phyloP scores from a whole-genome alignment of 768 basidiomycete genomes.

The Termitomyces titanicus region DNA sequence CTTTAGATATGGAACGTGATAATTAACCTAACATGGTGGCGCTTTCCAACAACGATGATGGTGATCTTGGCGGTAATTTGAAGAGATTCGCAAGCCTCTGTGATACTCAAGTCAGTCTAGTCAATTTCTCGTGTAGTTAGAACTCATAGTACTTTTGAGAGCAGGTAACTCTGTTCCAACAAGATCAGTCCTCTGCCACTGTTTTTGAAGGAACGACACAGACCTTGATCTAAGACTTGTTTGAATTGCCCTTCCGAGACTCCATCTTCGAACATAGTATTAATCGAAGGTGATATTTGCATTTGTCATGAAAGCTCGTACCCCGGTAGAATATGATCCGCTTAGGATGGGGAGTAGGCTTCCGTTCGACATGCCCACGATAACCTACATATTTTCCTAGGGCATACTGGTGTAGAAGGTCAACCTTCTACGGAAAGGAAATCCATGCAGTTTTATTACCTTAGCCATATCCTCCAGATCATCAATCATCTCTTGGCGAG shows the following conservation, averaged over 20 bases:
- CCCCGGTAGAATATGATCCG: constrained; percentile 78
- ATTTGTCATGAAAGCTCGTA: constrained; percentile 20
- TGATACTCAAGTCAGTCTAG: constrained; percentile 7
- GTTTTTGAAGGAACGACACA: constrained; percentile 3
- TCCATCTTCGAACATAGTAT: constrained; percentile 38
- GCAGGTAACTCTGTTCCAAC: constrained; percentile 40
- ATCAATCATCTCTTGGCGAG: constrained; percentile 74
- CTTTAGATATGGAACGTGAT: constrained; percentile 8
- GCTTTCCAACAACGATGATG: constrained; percentile 67
- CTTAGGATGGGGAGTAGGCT: constrained; percentile 44
- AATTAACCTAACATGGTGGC: constrained; percentile 44
- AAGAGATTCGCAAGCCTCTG: constrained; percentile 53
- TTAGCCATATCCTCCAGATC: constrained; percentile 64
- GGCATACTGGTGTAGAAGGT: constrained; percentile 36
- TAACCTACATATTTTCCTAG: constrained; percentile 58
- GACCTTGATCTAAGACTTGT: constrained; percentile 52
- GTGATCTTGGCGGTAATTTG: constrained; percentile 58
- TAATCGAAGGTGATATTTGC: background rate
- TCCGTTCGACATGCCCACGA: constrained; percentile 50
- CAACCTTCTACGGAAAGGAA: background rate
- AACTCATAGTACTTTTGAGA: constrained; percentile 39
- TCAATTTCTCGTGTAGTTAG: background rate
- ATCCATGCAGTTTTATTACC: constrained; percentile 28
- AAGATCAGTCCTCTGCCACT: background rate
- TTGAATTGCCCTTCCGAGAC: constrained; percentile 54